Conservation (phyloP, 2,329 filamentous ascomycete species). For the Westerdykella sp. region DNA sequence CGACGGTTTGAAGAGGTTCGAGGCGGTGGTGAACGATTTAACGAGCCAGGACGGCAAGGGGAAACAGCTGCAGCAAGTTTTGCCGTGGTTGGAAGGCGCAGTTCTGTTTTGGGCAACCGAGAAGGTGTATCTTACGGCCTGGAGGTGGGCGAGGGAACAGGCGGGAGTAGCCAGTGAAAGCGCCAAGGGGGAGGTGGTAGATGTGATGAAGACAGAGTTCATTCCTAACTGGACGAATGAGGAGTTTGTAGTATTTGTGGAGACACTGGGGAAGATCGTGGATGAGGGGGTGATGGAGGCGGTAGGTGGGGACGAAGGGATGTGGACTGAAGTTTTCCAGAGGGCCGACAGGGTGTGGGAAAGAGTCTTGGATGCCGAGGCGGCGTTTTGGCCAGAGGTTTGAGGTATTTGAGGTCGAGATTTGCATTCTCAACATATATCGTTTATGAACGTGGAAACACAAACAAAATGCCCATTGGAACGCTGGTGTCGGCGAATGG, state of each 20-base stretch:
- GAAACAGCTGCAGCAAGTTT: background rate
- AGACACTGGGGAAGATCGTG: conserved; percentile 49
- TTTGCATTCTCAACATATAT: no score
- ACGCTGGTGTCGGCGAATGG: no score
- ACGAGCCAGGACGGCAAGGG: background rate
- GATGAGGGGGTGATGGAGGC: conserved; percentile 40
- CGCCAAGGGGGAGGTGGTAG: conserved; percentile 48
- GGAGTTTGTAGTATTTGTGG: conserved; percentile 57
- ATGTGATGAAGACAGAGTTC: conserved; percentile 57
- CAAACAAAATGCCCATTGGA: no score
- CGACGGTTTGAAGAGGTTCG: conserved; percentile 25
- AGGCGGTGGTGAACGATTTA: conserved; percentile 19
- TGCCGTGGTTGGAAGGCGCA: conserved; percentile 31
- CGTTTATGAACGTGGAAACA: no score
- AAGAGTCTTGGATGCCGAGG: conserved; percentile 28
- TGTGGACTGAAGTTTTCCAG: conserved; percentile 16
- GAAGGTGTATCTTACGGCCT: conserved; percentile 32
- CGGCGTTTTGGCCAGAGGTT: conserved; percentile 29
- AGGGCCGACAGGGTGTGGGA: conserved; percentile 22
- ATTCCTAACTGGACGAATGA: conserved; percentile 63
- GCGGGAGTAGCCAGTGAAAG: conserved; percentile 2
- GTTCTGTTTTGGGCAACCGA: conserved; percentile 31
- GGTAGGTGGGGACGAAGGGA: conserved; percentile 13
- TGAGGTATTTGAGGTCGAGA: background rate
- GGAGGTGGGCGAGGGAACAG: conserved; percentile 26